Evolutionary conservation across 1,284 basidiomycete species (phyloP).

Genomic region (Papiliotrema flavescens): DNA sequence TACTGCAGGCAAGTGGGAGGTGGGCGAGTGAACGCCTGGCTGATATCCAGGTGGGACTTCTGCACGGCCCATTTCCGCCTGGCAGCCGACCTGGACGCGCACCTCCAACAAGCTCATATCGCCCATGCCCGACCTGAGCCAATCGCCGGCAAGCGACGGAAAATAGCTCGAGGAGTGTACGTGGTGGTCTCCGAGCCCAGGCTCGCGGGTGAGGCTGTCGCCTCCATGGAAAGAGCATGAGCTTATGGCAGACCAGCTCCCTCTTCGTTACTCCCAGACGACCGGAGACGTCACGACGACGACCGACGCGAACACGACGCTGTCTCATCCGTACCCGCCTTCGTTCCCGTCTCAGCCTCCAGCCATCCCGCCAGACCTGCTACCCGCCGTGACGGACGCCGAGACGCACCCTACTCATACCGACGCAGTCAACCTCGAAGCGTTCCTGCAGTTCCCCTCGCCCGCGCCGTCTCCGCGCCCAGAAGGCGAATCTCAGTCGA

Average conservation of each 20-base stretch:
- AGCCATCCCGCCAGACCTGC: background rate
- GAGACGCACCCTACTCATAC: background rate
- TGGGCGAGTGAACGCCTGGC: background rate
- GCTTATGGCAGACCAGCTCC: background rate
- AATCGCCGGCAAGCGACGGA: background rate
- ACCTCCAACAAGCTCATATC: background rate
- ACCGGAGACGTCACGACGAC: background rate
- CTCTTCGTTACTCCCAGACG: background rate
- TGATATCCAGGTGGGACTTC: background rate
- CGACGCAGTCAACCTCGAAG: background rate
- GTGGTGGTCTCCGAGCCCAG: background rate
- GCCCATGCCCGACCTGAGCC: background rate
- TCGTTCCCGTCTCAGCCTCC: background rate
- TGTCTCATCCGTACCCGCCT: background rate
- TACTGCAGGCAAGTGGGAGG: background rate
- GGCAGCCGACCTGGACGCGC: background rate
- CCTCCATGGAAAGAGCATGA: background rate
- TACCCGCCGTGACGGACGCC: background rate
- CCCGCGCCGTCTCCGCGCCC: no score
- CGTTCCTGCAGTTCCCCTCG: background rate
- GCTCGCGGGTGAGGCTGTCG: background rate
- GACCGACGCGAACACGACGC: background rate
- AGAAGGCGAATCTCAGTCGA: no score
- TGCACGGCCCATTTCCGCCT: background rate
- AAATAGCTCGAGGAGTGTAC: background rate